These are phyloP conservation scores for Cystofilobasidium bisporidii DNA, from an alignment of 768 basidiomycete species.

Conservation along the genomic window DNA sequence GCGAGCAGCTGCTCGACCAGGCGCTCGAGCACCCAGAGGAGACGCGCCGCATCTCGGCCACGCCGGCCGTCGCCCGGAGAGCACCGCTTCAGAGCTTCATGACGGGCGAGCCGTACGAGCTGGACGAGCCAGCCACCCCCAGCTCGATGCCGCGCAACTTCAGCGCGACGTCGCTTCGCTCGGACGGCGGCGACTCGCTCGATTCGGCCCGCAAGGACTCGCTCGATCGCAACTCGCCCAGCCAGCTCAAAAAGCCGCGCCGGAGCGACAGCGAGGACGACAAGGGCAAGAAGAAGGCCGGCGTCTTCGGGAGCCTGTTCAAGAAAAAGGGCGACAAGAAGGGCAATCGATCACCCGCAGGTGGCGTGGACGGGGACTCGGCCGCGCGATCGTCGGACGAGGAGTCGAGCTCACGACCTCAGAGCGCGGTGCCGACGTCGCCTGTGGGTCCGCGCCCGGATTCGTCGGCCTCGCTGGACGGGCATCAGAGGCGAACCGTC, in stretches of 20 bases:
- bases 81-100: slow-evolving; percentile 11
- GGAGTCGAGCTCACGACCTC: not conserved
- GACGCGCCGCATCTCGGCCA: slow-evolving; percentile 66
- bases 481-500: not conserved
- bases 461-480: slow-evolving; percentile 1
- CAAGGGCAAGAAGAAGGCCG: slow-evolving; percentile 46
- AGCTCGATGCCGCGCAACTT: slow-evolving; percentile 9
- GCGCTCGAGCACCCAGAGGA: slow-evolving; percentile 51
- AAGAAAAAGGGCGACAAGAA: slow-evolving; percentile 43
- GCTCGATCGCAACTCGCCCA: slow-evolving; percentile 33
- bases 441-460: not conserved
- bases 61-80: slow-evolving; percentile 64
- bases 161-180: slow-evolving; percentile 8
- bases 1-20: slow-evolving; percentile 50
- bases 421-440: not conserved
- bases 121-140: not conserved
- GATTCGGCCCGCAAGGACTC: slow-evolving; percentile 11
- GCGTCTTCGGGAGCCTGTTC: slow-evolving; percentile 69
- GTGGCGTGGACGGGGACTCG: slow-evolving; percentile 49
- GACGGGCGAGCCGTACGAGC: slow-evolving; percentile 6
- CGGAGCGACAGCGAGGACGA: slow-evolving; percentile 33
- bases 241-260: slow-evolving; percentile 37
- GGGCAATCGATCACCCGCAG: slow-evolving; percentile 18
- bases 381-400: not conserved
- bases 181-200: not conserved